phyloP scores from a whole-genome alignment of 202 grass and related monocot species.

The Digitaria exilis region DNA sequence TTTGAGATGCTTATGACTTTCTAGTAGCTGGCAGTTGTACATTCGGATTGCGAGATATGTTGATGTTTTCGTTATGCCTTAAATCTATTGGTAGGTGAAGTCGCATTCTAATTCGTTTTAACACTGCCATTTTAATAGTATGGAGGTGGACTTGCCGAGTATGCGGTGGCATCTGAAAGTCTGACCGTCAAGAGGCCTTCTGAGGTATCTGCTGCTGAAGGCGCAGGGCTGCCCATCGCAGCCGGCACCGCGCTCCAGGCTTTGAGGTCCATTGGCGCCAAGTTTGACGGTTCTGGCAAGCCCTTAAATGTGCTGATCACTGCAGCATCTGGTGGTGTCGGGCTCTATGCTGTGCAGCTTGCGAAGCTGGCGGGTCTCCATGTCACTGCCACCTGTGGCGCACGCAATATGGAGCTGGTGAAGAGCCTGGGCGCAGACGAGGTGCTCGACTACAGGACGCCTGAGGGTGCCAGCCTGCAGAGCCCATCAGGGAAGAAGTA shows the following conservation, averaged over 20 bases:
- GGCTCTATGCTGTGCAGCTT: conserved; percentile 68
- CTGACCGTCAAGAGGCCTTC: conserved; percentile 47
- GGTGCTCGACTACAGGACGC: conserved; percentile 62
- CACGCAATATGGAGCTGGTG: conserved; percentile 55
- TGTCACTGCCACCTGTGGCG: conserved; percentile 73
- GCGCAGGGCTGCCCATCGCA: conserved; percentile 55
- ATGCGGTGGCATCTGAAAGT: conserved; percentile 39
- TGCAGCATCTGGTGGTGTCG: conserved; percentile 67
- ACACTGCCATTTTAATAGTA: conserved; percentile 11
- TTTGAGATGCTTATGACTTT: neutral
- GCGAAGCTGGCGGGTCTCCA: conserved; percentile 71
- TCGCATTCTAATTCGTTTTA: neutral
- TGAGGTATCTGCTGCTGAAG: conserved; percentile 61
- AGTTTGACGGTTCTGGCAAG: conserved; percentile 60
- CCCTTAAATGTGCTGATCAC: conserved; percentile 71
- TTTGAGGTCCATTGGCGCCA: conserved; percentile 50
- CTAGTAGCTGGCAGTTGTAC: neutral
- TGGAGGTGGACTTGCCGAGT: conserved; percentile 70
- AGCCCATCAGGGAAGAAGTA: conserved; percentile 70
- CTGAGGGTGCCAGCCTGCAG: conserved; percentile 48
- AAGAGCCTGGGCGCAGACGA: conserved; percentile 56
- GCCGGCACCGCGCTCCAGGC: conserved; percentile 61
- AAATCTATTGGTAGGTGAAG: conserved; percentile 33
- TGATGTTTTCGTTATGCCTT: neutral
- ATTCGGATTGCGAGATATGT: neutral